Base-by-base conservation (phyloP, 192 early-diverging fungal species). In the Coemansia sp. region DNA sequence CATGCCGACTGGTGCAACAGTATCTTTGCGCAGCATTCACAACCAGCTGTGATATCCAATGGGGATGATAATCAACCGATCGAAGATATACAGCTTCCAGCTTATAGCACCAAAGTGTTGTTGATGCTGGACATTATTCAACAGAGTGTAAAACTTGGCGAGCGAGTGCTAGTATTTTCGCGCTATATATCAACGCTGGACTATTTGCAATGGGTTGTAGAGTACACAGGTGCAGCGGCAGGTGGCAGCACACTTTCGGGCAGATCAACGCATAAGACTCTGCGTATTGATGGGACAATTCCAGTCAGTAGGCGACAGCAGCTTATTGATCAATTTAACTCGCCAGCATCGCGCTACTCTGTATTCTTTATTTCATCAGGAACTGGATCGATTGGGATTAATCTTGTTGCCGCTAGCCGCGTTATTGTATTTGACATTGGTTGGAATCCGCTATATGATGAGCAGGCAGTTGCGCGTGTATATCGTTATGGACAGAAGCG, bases 381-480 rank as follows among this genome's bases (percentile, higher is more conserved):
- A 18, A 74, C 74, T 0, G 84, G 76, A 9, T 81, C 77, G 19
- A 72, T 89, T 38, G 89, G 88, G 10, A 66, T 90, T 18, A 93
- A 92, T 58, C 62, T 92, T n/a, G 69, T 82, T 3, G 78, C 82
- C 0, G 92, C 92, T 14, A 93, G 80, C 60, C 82, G 89, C 4
- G 85, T 94, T 5, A 75, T 94, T 18, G 58, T 94, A 14, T 76
- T 87, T 59, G 92, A 92, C 62, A 68, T 85, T 25, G 90, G 89
- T 38, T 94, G 90, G 90, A 94, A 92, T 54, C 92, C 92, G 22
- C 87, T 85, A 31, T 79, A 79, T 48, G 88, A 89, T 60, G 87
- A 92, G 49, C 90, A 92, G 73, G 87, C 88, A 3, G 82, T 92
- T 28, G 90, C 87, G 0, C 74, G 89, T 26, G 84, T 81, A 8